phyloP scores from a whole-genome alignment of 805 yeast species.

The Yarrowia yakushimensis region DNA sequence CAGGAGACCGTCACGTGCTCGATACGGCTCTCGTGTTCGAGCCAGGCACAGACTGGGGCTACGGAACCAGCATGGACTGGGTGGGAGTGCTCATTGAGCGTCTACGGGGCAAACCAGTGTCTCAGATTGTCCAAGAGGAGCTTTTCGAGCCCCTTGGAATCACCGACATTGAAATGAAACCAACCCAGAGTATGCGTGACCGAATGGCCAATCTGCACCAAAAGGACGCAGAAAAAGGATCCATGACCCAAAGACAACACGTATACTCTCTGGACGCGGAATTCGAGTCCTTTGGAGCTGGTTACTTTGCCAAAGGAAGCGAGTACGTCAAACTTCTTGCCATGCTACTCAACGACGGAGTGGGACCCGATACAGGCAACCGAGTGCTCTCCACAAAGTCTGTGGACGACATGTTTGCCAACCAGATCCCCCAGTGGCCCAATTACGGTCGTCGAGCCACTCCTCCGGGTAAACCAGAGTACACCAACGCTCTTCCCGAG shows the following conservation, averaged over 20 bases:
- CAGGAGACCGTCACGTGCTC: constrained; percentile 29
- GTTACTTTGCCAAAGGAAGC: constrained; percentile 42
- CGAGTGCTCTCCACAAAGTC: constrained; percentile 38
- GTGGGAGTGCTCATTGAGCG: constrained; percentile 39
- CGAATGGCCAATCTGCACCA: constrained; percentile 33
- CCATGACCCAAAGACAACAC: constrained; percentile 12
- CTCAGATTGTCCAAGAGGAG: constrained; percentile 33
- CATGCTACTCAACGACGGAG: constrained; percentile 44
- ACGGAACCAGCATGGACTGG: constrained; percentile 42
- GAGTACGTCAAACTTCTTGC: constrained; percentile 44
- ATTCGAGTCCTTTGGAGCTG: constrained; percentile 43
- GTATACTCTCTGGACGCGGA: not conserved
- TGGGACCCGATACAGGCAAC: constrained; percentile 39
- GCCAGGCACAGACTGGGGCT: constrained; percentile 42
- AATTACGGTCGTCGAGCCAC: constrained; percentile 30
- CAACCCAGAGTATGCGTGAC: constrained; percentile 29
- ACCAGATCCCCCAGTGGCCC: constrained; percentile 39
- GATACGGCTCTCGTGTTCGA: constrained; percentile 38
- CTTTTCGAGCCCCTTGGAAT: constrained; percentile 38
- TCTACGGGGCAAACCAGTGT: constrained; percentile 33
- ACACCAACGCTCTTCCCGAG: constrained; percentile 31
- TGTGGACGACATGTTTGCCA: constrained; percentile 37
- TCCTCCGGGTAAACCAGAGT: constrained; percentile 28
- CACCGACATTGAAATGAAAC: constrained; percentile 34
- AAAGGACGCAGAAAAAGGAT: constrained; percentile 29